Evolutionary conservation across 1,284 basidiomycete species (phyloP).

Genomic region (Pterulicium gracile): DNA sequence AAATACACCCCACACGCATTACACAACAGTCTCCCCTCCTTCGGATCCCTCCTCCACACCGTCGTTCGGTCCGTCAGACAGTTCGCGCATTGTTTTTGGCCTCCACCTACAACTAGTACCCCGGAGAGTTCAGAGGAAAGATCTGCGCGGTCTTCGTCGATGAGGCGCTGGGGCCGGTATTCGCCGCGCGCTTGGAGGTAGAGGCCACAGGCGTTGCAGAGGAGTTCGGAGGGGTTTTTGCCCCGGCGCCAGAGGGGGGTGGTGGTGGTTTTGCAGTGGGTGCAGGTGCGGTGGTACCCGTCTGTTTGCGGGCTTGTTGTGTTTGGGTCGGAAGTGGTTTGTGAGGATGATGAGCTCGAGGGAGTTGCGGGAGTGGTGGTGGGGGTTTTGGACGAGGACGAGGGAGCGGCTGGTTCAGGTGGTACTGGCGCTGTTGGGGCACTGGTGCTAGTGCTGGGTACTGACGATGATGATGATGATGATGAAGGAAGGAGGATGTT

Average conservation of each 20-base stretch:
- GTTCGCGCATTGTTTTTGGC: conserved; percentile 1
- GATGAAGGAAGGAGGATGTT: too few species aligned
- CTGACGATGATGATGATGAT: too few species aligned
- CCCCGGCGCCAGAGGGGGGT: conserved; percentile 1
- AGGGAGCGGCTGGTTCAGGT: not conserved
- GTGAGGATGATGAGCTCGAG: not conserved
- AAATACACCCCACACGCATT: conserved; percentile 38
- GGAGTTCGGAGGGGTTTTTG: not conserved
- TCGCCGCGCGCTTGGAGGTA: conserved; percentile 1
- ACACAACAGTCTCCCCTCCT: conserved; percentile 19
- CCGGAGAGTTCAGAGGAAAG: not conserved
- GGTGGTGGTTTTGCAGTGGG: conserved; percentile 1
- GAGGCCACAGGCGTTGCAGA: conserved; percentile 2
- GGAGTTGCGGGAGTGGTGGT: not conserved
- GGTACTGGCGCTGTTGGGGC: too few species aligned
- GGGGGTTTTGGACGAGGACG: not conserved
- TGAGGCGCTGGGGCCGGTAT: not conserved
- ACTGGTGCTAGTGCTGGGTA: too few species aligned
- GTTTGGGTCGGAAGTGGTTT: not conserved
- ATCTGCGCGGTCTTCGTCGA: not conserved
- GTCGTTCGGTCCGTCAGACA: not conserved
- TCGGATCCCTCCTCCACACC: conserved; percentile 2
- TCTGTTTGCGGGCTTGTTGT: not conserved
- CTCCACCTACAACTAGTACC: not conserved
- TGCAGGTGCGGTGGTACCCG: not conserved